Conservation (phyloP, 2,329 filamentous ascomycete species). For the Ambrosiella xylebori region DNA sequence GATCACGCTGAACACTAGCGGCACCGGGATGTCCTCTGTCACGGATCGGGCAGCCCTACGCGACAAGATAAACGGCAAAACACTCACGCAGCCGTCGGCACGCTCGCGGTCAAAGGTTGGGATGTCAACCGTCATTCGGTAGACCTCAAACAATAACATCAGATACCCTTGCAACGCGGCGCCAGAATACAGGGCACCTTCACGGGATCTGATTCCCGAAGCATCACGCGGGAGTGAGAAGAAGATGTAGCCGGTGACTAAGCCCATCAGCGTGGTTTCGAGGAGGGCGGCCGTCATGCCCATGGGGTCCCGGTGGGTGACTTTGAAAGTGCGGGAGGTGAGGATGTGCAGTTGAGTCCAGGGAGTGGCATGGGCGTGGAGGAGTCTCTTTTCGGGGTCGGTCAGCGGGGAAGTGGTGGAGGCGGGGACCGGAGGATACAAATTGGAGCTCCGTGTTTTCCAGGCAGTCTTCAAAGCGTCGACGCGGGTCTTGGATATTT, state of each 20-base stretch:
- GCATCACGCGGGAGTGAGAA: conserved; percentile 46
- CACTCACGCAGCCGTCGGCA: conserved; percentile 53
- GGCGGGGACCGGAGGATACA: conserved; percentile 5
- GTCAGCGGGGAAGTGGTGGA: not conserved
- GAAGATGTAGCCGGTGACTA: conserved; percentile 60
- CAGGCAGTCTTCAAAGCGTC: conserved; percentile 44
- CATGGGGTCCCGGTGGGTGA: conserved; percentile 60
- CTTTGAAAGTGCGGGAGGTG: conserved; percentile 50
- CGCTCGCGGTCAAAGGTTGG: conserved; percentile 59
- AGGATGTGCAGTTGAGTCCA: conserved; percentile 46
- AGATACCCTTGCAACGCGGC: conserved; percentile 59
- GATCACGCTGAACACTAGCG: conserved; percentile 51
- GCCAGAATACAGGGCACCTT: conserved; percentile 57
- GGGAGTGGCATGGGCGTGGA: conserved; percentile 35
- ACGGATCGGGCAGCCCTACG: conserved; percentile 50
- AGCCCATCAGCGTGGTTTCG: conserved; percentile 52
- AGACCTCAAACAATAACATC: conserved; percentile 59
- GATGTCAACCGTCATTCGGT: conserved; percentile 58
- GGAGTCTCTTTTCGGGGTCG: conserved; percentile 13
- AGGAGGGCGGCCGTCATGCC: conserved; percentile 54
- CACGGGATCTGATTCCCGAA: conserved; percentile 53
- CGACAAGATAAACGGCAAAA: conserved; percentile 52
- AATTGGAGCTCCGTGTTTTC: conserved; percentile 22
- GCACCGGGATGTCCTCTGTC: conserved; percentile 57
- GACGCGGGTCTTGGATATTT: conserved; percentile 40